A percentile compares a stretch with the other conserved stretches of the same genome.
phyloP scores from a whole-genome alignment of 2,329 filamentous ascomycete species.

The Colletotrichum sublineola region DNA sequence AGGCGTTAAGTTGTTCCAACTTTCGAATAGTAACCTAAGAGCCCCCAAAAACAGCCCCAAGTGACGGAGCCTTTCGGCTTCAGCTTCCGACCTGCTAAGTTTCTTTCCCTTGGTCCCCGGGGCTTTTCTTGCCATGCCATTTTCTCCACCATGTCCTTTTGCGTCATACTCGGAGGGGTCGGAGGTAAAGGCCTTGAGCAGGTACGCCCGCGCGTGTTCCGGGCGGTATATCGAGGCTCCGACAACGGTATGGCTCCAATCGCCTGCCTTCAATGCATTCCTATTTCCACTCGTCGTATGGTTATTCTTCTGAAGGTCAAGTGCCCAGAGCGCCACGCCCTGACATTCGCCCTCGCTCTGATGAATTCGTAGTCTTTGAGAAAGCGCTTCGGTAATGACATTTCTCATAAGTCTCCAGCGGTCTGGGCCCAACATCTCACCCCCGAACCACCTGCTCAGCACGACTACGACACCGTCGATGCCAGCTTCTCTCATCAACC shows the following conservation, averaged over 20 bases:
- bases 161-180: constrained; percentile 44
- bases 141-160: neutral
- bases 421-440: constrained; percentile 71
- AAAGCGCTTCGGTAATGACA: constrained; percentile 67
- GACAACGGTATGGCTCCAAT: constrained; percentile 52
- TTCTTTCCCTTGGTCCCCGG: constrained; percentile 24
- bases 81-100: constrained; percentile 47
- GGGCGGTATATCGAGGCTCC: constrained; percentile 81
- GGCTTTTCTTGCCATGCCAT: constrained; percentile 32
- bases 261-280: constrained; percentile 33
- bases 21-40: constrained; percentile 78
- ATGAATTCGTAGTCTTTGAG: constrained; percentile 60
- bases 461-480: constrained; percentile 68
- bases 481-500: constrained; percentile 65
- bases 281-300: constrained; percentile 43
- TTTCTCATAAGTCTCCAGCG: constrained; percentile 73
- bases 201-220: constrained; percentile 73
- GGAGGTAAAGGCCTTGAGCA: constrained; percentile 71
- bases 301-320: constrained; percentile 67
- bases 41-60: constrained; percentile 78
- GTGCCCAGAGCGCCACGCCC: constrained; percentile 71
- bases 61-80: constrained; percentile 76
- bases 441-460: constrained; percentile 73
- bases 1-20: constrained; percentile 77
- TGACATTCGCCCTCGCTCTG: neutral